Evolutionary conservation across 768 basidiomycete species (phyloP).

Genomic region (Tephrocybe sp.): DNA sequence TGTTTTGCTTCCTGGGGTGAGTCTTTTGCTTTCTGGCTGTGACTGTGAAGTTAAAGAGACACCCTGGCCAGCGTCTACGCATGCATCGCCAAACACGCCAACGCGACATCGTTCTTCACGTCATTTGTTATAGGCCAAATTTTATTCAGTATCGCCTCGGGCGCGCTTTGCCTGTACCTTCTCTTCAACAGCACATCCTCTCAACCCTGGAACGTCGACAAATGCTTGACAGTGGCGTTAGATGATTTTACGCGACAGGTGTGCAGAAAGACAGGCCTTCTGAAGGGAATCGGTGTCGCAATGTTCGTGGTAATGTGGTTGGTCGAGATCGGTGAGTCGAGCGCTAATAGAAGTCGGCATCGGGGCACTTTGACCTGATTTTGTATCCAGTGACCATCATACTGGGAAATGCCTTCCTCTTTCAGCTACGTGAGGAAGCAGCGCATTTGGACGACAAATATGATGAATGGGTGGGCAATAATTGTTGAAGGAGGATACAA

Average conservation of each 20-base stretch:
- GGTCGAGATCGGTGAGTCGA: conserved; percentile 16
- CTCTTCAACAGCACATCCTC: conserved; percentile 21
- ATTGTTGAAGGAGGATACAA: conserved; percentile 6
- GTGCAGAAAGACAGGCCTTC: conserved; percentile 12
- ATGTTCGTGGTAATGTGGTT: conserved; percentile 17
- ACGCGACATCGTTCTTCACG: conserved; percentile 16
- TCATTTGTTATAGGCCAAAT: conserved; percentile 26
- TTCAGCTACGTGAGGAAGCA: conserved; percentile 13
- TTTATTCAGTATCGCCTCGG: conserved; percentile 26
- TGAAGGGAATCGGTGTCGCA: conserved; percentile 13
- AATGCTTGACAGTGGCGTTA: conserved; percentile 7
- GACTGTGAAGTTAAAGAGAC: background rate
- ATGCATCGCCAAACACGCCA: conserved; percentile 10
- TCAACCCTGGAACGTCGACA: conserved; percentile 8
- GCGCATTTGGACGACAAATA: conserved; percentile 12
- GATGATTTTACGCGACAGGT: conserved; percentile 15
- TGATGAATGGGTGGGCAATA: conserved; percentile 5
- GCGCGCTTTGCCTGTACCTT: conserved; percentile 26
- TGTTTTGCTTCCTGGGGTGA: conserved; percentile 20
- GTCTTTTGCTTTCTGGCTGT: background rate
- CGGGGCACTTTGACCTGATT: background rate
- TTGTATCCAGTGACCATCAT: conserved; percentile 8
- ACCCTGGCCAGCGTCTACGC: conserved; percentile 16
- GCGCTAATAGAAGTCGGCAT: background rate
- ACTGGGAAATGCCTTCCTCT: conserved; percentile 12